A percentile compares a stretch with the other conserved stretches of the same genome.
Conservation (phyloP, 108 stramenopile species). For the Fragilaria crotonensis region DNA sequence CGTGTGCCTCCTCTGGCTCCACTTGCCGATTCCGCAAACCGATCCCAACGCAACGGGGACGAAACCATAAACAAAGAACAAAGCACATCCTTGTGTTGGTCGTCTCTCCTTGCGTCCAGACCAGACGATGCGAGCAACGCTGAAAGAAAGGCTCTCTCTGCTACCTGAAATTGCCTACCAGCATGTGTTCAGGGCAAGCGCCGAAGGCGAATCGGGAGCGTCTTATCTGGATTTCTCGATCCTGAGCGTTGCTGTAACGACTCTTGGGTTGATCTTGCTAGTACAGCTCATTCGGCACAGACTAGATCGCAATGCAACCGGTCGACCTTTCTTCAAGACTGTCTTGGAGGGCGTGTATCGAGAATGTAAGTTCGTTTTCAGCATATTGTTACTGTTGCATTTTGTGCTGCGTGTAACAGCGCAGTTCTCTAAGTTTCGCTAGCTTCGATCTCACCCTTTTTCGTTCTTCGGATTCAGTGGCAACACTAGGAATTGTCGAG, state of each 20-base stretch:
- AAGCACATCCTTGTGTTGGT: no score
- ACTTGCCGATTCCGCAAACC: no score
- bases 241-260: slow-evolving; percentile 47
- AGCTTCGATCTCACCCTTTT: background rate
- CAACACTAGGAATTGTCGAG: slow-evolving; percentile 70
- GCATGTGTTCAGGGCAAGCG: no score
- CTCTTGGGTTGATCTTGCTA: slow-evolving; percentile 56
- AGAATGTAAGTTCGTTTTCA: slow-evolving; percentile 48
- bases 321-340: slow-evolving; percentile 54
- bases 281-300: slow-evolving; percentile 60
- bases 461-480: slow-evolving; percentile 35
- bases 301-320: slow-evolving; percentile 54
- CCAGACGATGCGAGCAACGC: no score
- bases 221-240: slow-evolving; percentile 47
- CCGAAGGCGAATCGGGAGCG: slow-evolving; percentile 2
- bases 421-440: background rate
- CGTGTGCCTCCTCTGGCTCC: no score
- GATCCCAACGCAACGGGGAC: no score
- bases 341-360: slow-evolving; percentile 71
- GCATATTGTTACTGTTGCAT: background rate
- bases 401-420: background rate
- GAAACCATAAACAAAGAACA: no score
- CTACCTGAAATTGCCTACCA: no score
- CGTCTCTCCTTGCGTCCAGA: no score
- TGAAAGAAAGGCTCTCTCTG: no score